Conservation (phyloP, 1,284 basidiomycete species). For the Moniliella sp. region DNA sequence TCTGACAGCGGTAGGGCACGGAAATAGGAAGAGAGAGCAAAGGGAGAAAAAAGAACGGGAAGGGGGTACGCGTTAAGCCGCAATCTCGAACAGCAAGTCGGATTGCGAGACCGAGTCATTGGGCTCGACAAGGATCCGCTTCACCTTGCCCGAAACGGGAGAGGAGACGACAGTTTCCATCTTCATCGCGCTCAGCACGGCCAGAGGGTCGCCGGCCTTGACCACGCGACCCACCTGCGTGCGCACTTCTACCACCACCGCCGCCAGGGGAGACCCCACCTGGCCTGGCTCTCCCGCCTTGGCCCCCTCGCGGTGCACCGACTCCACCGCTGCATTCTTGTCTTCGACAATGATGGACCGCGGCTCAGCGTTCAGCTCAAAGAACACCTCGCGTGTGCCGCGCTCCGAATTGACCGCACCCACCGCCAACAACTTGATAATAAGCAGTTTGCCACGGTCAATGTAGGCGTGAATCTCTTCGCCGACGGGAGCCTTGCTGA, state of each 20-base stretch:
- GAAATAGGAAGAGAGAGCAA: too few species aligned
- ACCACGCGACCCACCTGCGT: conserved; percentile 90
- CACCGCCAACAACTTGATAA: conserved; percentile 86
- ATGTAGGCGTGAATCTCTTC: conserved; percentile 94
- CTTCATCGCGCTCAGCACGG: conserved; percentile 39
- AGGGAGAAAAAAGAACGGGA: too few species aligned
- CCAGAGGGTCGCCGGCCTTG: conserved; percentile 84
- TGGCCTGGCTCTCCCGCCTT: conserved; percentile 77
- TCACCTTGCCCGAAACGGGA: conserved; percentile 80
- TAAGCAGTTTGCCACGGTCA: conserved; percentile 81
- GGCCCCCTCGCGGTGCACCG: conserved; percentile 77
- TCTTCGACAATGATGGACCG: conserved; percentile 54
- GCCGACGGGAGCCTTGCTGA: conserved; percentile 67
- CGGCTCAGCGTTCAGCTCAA: conserved; percentile 44
- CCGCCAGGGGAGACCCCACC: conserved; percentile 59
- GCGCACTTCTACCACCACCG: conserved; percentile 88
- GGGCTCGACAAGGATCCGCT: conserved; percentile 65
- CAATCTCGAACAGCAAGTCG: conserved; percentile 66
- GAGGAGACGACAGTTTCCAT: conserved; percentile 80
- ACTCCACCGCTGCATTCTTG: conserved; percentile 76
- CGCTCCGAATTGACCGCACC: conserved; percentile 76
- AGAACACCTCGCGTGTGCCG: conserved; percentile 88
- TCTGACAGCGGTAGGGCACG: too few species aligned
- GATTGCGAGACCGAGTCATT: conserved; percentile 68
- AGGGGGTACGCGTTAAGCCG: too few species aligned